A percentile compares a stretch with the other conserved stretches of the same genome.
These are phyloP conservation scores for Erucastrum elatum DNA, from an alignment of 345 rosid species.

Conservation along the genomic window DNA sequence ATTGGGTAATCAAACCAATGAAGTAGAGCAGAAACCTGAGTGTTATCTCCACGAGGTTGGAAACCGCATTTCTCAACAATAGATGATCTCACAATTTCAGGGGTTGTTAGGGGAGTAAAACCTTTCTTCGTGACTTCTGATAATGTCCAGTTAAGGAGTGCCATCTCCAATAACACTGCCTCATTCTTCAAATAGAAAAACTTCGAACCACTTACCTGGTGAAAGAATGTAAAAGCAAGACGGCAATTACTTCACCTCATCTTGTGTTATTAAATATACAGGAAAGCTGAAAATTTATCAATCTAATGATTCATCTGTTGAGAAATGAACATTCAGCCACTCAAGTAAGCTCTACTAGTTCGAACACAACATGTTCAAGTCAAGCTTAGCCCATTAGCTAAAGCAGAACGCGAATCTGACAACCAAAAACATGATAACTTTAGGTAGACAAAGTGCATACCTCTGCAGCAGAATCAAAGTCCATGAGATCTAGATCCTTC, in stretches of 20 bases:
- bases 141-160: constrained; percentile 80
- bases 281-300: no score
- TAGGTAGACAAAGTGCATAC: constrained; percentile 27
- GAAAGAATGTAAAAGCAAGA: constrained; percentile 11
- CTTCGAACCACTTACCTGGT: constrained; percentile 96
- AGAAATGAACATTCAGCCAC: no score
- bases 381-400: no score
- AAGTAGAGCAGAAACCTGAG: constrained; percentile 61
- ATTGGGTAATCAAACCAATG: not conserved
- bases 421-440: no score
- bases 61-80: constrained; percentile 96
- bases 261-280: not conserved
- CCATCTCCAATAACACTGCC: constrained; percentile 93
- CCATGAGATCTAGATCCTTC: constrained; percentile 84
- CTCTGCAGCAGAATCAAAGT: constrained; percentile 54
- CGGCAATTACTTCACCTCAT: not conserved
- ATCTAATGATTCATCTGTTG: no score
- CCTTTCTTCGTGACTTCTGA: constrained; percentile 88
- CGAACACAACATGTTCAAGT: no score
- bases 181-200: constrained; percentile 94
- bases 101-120: constrained; percentile 73
- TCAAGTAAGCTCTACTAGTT: no score
- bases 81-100: constrained; percentile 89
- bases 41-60: constrained; percentile 96
- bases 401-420: no score